phyloP scores from a whole-genome alignment of 306 rosid species.

The Medicago arabica region DNA sequence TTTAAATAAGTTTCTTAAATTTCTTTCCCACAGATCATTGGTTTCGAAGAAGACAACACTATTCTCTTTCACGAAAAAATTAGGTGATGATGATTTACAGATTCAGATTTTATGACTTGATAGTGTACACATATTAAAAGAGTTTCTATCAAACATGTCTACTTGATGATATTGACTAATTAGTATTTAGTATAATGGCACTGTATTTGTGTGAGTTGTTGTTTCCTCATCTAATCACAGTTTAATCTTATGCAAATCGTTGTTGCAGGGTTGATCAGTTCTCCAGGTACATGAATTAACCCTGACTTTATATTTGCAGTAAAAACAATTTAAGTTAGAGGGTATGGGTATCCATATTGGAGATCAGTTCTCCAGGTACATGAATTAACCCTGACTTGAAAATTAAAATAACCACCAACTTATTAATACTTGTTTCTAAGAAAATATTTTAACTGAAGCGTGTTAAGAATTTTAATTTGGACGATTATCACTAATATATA shows the following conservation, averaged over 20 bases:
- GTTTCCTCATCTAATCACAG: conserved; percentile 38
- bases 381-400: too few species aligned
- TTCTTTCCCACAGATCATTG: conserved; percentile 68
- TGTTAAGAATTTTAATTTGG: conserved; percentile 28
- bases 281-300: conserved; percentile 67
- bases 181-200: conserved; percentile 36
- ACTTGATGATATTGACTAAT: conserved; percentile 29
- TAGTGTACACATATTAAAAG: conserved; percentile 26
- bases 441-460: background rate
- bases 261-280: conserved; percentile 90
- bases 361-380: too few species aligned
- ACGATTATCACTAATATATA: background rate
- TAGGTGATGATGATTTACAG: conserved; percentile 65
- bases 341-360: conserved; percentile 18
- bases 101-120: conserved; percentile 14
- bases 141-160: conserved; percentile 35
- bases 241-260: conserved; percentile 43
- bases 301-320: conserved; percentile 25
- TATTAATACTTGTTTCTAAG: background rate
- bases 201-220: conserved; percentile 36
- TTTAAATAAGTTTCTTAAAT: conserved; percentile 22
- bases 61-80: conserved; percentile 92
- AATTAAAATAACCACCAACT: background rate
- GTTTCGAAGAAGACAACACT: conserved; percentile 76
- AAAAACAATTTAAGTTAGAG: conserved; percentile 29